Evolutionary conservation across 116 monocot genomes (phyloP).

Genomic region (Phalaenopsis hybrid): DNA sequence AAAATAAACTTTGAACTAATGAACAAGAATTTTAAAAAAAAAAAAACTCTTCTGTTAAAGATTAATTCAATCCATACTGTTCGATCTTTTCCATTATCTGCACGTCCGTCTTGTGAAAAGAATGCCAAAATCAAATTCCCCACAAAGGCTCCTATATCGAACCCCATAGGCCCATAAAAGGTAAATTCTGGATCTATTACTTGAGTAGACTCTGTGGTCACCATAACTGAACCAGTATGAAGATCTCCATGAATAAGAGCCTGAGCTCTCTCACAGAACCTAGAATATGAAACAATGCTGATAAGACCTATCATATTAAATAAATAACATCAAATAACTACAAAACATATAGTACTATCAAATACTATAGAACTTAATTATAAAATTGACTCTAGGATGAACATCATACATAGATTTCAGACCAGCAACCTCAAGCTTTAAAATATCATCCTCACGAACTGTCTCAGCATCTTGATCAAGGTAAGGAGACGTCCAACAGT

Average conservation of each 20-base stretch:
- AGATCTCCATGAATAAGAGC: conserved; percentile 96
- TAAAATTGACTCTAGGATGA: neutral
- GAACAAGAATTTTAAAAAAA: neutral
- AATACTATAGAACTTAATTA: conserved; percentile 2
- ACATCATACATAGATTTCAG: conserved; percentile 74
- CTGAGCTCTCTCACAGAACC: conserved; percentile 98
- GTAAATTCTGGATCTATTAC: conserved; percentile 97
- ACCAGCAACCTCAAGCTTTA: conserved; percentile 80
- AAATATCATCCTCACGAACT: conserved; percentile 53
- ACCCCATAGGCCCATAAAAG: conserved; percentile 97
- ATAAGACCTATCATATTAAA: neutral
- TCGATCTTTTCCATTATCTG: conserved; percentile 43
- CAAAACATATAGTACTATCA: neutral
- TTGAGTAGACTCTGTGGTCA: conserved; percentile 81
- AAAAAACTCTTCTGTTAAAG: neutral
- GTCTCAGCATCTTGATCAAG: conserved; percentile 79
- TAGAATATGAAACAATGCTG: conserved; percentile 12
- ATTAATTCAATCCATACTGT: conserved; percentile 26
- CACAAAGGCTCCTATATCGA: conserved; percentile 83
- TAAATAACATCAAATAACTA: neutral
- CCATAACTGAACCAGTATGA: conserved; percentile 94
- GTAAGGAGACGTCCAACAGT: conserved; percentile 79
- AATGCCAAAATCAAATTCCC: conserved; percentile 90
- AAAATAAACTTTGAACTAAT: neutral
- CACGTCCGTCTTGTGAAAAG: conserved; percentile 90